These are phyloP conservation scores for Cornus suecica DNA, from an alignment of 148 eudicot genomes.

Conservation along the genomic window DNA sequence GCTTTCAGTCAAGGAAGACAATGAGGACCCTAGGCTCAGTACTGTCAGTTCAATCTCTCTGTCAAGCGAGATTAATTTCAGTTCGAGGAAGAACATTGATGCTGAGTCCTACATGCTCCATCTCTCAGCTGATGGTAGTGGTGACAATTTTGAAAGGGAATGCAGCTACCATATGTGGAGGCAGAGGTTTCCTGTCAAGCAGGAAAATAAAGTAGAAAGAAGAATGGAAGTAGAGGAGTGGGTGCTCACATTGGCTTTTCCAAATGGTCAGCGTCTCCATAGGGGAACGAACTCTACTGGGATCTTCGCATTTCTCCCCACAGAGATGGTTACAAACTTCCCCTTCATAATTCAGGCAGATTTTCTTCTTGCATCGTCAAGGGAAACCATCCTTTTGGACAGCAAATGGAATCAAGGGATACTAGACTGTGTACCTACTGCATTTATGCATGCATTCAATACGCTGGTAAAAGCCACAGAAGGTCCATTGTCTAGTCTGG, in stretches of 20 bases:
- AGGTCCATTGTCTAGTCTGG: slow-evolving; percentile 41
- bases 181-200: slow-evolving; percentile 60
- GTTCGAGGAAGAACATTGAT: slow-evolving; percentile 37
- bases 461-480: slow-evolving; percentile 36
- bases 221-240: slow-evolving; percentile 64
- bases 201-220: slow-evolving; percentile 43
- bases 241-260: slow-evolving; percentile 68
- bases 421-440: slow-evolving; percentile 55
- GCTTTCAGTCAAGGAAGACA: slow-evolving; percentile 56
- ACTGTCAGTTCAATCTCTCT: slow-evolving; percentile 53
- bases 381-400: slow-evolving; percentile 66
- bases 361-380: slow-evolving; percentile 65
- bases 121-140: slow-evolving; percentile 44
- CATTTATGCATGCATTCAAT: slow-evolving; percentile 51
- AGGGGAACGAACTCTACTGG: slow-evolving; percentile 54
- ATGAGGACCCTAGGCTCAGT: slow-evolving; percentile 34
- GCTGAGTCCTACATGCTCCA: slow-evolving; percentile 58
- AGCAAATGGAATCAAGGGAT: slow-evolving; percentile 66
- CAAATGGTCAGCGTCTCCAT: slow-evolving; percentile 52
- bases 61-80: slow-evolving; percentile 44
- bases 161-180: slow-evolving; percentile 73
- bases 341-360: slow-evolving; percentile 73
- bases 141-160: slow-evolving; percentile 24
- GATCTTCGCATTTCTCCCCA: slow-evolving; percentile 65
- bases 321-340: slow-evolving; percentile 67